A percentile compares a stretch with the other conserved stretches of the same genome.
These are phyloP conservation scores for Gonapodya sp. DNA, from an alignment of 192 early-diverging fungal species.

Conservation along the genomic window DNA sequence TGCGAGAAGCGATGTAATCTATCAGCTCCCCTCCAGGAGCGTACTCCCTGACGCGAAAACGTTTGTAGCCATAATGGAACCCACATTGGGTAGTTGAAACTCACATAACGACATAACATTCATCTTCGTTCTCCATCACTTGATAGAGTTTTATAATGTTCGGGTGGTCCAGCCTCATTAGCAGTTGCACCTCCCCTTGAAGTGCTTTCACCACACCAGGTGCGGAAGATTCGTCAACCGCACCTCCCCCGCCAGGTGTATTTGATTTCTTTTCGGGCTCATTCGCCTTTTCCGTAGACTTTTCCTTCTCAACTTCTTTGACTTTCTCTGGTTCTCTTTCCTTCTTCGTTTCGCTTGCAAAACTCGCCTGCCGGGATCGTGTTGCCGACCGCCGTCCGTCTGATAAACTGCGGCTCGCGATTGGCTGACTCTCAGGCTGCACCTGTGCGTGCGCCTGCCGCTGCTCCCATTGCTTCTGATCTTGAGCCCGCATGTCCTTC, in stretches of 20 bases:
- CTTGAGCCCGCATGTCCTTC: background rate
- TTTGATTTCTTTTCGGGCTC: constrained; percentile 9
- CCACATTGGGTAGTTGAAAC: too few species aligned
- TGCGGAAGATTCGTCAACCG: constrained; percentile 24
- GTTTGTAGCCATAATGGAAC: background rate
- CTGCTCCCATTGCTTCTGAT: constrained; percentile 12
- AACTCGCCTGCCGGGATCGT: constrained; percentile 15
- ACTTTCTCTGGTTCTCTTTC: constrained; percentile 17
- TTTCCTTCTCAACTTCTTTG: constrained; percentile 15
- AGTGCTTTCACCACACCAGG: constrained; percentile 18
- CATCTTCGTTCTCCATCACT: constrained; percentile 49
- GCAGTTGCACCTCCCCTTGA: constrained; percentile 46
- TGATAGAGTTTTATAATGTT: constrained; percentile 51
- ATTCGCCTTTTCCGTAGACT: constrained; percentile 9
- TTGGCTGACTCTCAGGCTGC: background rate
- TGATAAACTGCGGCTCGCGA: background rate
- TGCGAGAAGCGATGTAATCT: constrained; percentile 40
- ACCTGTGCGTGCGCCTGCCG: background rate
- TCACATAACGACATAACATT: constrained; percentile 57
- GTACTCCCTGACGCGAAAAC: constrained; percentile 36
- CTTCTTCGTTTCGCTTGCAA: constrained; percentile 21
- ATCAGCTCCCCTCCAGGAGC: constrained; percentile 51
- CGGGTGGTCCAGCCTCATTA: constrained; percentile 53
- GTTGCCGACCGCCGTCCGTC: too few species aligned
- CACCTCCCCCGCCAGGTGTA: constrained; percentile 3